Base-by-base conservation (phyloP, 345 rosid species). In the Capsella bursapastoris region DNA sequence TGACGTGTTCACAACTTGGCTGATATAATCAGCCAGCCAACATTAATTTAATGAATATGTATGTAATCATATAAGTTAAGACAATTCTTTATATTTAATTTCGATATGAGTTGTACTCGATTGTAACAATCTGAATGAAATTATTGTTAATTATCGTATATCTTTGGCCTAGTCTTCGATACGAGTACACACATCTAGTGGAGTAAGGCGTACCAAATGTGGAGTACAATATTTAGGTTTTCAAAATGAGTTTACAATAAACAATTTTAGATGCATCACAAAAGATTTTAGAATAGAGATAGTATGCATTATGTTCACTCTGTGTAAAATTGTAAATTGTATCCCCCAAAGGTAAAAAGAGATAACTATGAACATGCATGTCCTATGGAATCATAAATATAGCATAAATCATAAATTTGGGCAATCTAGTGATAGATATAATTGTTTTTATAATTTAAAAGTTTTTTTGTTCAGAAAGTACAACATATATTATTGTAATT, bases 1-100 rank as follows among this genome's bases (percentile, higher is more conserved):
- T 29, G 37, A 18, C 63, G 63, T 43, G 76, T 63, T 63, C 70
- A 72, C 63, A 72, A 52, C 63, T 63, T 63, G 63, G 70, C 69
- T 31, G 70, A 28, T 72, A 50, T 25, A 27, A 27, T 11, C 4
- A 28, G 60, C 49, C 75, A 1, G 43, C 40, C 50, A 12, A 15
- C 6, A 47, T n/a, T 60, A 29, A 13, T 45, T 4, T 25, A 57
- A 47, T 58, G 6, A 18, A 45, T 47, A 25, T 8, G 10, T 9
- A 40, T 28, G 4, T 5, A 72, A 55, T 14, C 40, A 55, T 32
- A 40, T 52, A 45, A 53, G 56, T 8, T 64, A 9, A n/a, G 40
- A 18, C 29, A 25, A 32, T 32, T 34, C 22, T 22, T 22, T 22
- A 22, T 22, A 22, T 43, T 44, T 0, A 14, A 22, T 4, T 55